Evolutionary conservation across 2,329 filamentous ascomycete species (phyloP).

Genomic region (Dactylellina leptospora): DNA sequence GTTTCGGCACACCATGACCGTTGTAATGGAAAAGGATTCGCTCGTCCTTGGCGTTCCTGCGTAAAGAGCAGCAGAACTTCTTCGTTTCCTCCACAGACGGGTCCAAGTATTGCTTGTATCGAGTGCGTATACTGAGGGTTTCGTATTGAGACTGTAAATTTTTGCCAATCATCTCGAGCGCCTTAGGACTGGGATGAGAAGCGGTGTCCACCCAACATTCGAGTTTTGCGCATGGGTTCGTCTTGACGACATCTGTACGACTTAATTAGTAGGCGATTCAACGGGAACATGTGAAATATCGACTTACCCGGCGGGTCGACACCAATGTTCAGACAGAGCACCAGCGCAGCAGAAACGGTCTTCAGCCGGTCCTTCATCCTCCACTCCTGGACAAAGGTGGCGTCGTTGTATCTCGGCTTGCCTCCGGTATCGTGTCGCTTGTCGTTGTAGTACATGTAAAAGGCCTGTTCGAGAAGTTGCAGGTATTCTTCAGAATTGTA

Average conservation of each 20-base stretch:
- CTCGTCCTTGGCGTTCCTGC: constrained; percentile 94
- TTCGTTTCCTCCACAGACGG: constrained; percentile 97
- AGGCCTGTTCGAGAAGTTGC: constrained; percentile 84
- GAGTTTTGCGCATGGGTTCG: constrained; percentile 87
- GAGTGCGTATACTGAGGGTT: constrained; percentile 89
- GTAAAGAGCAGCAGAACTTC: constrained; percentile 89
- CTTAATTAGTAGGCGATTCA: constrained; percentile 25
- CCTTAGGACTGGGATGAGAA: constrained; percentile 79
- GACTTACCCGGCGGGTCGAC: constrained; percentile 92
- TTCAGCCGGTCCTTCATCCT: constrained; percentile 96
- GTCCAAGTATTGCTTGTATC: constrained; percentile 96
- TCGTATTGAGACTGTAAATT: constrained; percentile 96
- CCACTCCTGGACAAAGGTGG: constrained; percentile 82
- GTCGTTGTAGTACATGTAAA: constrained; percentile 99
- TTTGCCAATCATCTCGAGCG: constrained; percentile 93
- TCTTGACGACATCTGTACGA: constrained; percentile 71
- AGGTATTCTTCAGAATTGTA: constrained; percentile 91
- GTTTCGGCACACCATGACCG: constrained; percentile 94
- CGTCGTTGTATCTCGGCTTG: constrained; percentile 69
- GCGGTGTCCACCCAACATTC: constrained; percentile 98
- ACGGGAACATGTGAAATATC: not conserved
- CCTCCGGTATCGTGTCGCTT: constrained; percentile 96
- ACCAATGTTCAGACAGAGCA: constrained; percentile 94
- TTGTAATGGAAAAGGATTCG: constrained; percentile 98
- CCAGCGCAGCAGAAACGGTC: constrained; percentile 92